These are phyloP conservation scores for Abortiporus biennis DNA, from an alignment of 1,284 basidiomycete genomes.

Conservation along the genomic window DNA sequence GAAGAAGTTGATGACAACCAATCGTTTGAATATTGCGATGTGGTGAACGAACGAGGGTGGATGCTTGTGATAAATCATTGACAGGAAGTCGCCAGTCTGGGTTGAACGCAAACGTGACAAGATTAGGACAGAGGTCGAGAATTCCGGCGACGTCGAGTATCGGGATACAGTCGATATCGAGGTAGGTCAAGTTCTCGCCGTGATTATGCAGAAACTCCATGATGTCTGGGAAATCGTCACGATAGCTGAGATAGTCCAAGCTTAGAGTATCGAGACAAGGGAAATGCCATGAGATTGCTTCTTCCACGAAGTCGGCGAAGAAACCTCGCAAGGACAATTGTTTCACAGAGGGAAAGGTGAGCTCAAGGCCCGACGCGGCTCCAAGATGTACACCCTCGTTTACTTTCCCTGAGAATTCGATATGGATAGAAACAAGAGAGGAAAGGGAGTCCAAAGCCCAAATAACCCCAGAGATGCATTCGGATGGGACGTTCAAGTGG, in stretches of 20 bases:
- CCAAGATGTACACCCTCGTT: slow-evolving; percentile 38
- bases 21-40: slow-evolving; percentile 54
- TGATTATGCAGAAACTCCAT: slow-evolving; percentile 51
- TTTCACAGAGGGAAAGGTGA: slow-evolving; percentile 48
- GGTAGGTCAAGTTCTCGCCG: slow-evolving; percentile 47
- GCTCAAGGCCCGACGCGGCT: slow-evolving; percentile 47
- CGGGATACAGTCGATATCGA: slow-evolving; percentile 58
- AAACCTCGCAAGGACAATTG: slow-evolving; percentile 57
- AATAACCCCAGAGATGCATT: slow-evolving; percentile 55
- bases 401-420: slow-evolving; percentile 40
- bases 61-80: slow-evolving; percentile 16
- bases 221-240: slow-evolving; percentile 52
- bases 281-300: slow-evolving; percentile 59
- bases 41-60: slow-evolving; percentile 39
- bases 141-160: slow-evolving; percentile 47
- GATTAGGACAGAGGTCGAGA: slow-evolving; percentile 54
- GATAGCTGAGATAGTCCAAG: slow-evolving; percentile 40
- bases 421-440: slow-evolving; percentile 42
- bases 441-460: slow-evolving; percentile 59
- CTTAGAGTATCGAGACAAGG: slow-evolving; percentile 49
- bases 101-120: slow-evolving; percentile 62
- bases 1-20: slow-evolving; percentile 61
- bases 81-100: slow-evolving; percentile 54
- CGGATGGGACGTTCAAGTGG: slow-evolving; percentile 49
- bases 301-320: slow-evolving; percentile 59